These are phyloP conservation scores for Spirogloea muscicola DNA, from an alignment of 139 green algal genomes.

Conservation along the genomic window DNA sequence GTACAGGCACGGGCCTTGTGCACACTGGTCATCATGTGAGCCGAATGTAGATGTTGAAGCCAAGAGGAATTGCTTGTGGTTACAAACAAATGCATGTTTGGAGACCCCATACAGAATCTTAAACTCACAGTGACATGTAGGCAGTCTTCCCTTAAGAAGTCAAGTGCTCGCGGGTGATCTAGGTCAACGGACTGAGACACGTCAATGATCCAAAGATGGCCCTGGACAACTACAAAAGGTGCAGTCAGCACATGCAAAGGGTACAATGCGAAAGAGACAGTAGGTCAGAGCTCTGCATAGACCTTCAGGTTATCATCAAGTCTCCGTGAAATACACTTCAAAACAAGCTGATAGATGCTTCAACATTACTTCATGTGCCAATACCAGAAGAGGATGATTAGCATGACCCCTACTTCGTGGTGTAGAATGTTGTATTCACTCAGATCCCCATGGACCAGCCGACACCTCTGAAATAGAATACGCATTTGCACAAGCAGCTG, in stretches of 20 bases:
- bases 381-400: not conserved
- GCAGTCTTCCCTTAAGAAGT: constrained; percentile 95
- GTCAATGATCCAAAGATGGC: constrained; percentile 61
- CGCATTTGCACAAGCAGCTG: constrained; percentile 50
- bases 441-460: constrained; percentile 94
- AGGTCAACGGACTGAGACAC: constrained; percentile 95
- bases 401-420: constrained; percentile 21
- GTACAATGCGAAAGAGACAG: not conserved
- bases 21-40: not conserved
- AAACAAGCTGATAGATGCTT: not conserved
- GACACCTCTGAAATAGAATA: constrained; percentile 81
- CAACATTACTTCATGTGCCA: constrained; percentile 5
- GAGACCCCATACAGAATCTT: not conserved
- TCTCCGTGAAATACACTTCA: not conserved
- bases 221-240: constrained; percentile 21
- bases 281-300: not conserved
- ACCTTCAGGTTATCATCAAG: not conserved
- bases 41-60: not conserved
- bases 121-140: constrained; percentile 58
- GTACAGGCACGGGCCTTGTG: not conserved
- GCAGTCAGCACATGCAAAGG: not conserved
- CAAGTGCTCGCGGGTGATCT: constrained; percentile 92
- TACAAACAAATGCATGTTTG: not conserved
- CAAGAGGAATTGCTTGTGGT: not conserved
- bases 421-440: constrained; percentile 95